Conservation (phyloP, 306 rosid species). For the Malus sieversii region DNA sequence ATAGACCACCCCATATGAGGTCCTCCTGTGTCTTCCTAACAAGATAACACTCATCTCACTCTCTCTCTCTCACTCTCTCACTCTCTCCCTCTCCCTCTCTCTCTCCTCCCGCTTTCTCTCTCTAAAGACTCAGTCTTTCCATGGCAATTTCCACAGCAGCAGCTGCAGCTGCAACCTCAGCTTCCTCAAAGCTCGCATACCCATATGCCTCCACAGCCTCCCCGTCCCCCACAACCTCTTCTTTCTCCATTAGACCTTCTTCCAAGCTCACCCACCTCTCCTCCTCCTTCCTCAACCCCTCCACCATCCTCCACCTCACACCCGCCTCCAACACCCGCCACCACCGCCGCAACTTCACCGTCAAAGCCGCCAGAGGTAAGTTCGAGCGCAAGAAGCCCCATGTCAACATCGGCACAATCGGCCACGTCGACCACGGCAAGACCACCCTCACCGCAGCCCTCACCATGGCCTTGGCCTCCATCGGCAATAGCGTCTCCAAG, state of each 20-base stretch:
- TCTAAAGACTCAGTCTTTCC: neutral
- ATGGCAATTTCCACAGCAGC: slow-evolving; percentile 54
- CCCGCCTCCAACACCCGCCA: slow-evolving; percentile 15
- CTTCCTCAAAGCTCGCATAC: slow-evolving; percentile 40
- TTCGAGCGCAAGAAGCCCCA: slow-evolving; percentile 90
- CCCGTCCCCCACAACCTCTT: slow-evolving; percentile 13
- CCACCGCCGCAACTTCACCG: slow-evolving; percentile 41
- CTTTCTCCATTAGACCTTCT: slow-evolving; percentile 23
- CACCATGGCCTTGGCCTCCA: slow-evolving; percentile 71
- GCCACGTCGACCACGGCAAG: slow-evolving; percentile 91
- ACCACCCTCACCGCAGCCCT: slow-evolving; percentile 90
- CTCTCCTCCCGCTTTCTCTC: neutral
- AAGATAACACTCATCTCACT: slow-evolving; percentile 20
- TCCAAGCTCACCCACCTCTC: slow-evolving; percentile 39
- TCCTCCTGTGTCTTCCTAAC: slow-evolving; percentile 21
- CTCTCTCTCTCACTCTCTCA: neutral
- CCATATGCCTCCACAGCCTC: slow-evolving; percentile 22
- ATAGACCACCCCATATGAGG: slow-evolving; percentile 35
- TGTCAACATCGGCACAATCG: slow-evolving; percentile 81
- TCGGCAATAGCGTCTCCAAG: slow-evolving; percentile 58
- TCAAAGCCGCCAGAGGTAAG: slow-evolving; percentile 76
- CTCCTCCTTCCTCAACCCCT: slow-evolving; percentile 59
- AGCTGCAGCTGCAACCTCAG: slow-evolving; percentile 18
- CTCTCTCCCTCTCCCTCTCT: neutral
- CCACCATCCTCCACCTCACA: slow-evolving; percentile 44